Evolutionary conservation across 139 green algal genomes (phyloP).

Genomic region (Micractinium sp.): DNA sequence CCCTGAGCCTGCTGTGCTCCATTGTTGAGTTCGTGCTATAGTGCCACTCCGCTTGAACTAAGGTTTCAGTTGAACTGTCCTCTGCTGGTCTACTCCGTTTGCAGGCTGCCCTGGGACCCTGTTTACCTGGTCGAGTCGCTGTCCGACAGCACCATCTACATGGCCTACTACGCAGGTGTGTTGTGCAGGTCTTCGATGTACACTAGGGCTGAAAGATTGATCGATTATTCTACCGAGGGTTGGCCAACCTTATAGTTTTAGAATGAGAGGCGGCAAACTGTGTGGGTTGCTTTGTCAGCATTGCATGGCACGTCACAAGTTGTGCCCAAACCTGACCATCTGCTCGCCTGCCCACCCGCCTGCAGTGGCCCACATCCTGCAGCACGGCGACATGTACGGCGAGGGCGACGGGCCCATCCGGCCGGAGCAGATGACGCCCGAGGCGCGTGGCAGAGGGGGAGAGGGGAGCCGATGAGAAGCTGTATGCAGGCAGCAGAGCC

Average conservation of each 20-base stretch:
- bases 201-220: no score
- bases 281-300: not conserved
- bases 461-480: no score
- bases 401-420: slow-evolving; percentile 53
- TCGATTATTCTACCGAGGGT: no score
- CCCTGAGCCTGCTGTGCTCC: no score
- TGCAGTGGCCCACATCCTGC: slow-evolving; percentile 61
- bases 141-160: slow-evolving; percentile 99
- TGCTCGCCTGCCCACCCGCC: slow-evolving; percentile 63
- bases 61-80: no score
- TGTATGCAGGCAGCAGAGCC: no score
- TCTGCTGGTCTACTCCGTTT: not conserved
- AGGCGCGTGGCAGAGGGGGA: slow-evolving; percentile 39
- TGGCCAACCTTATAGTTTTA: no score
- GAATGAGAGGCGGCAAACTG: no score
- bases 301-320: not conserved
- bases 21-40: no score
- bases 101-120: slow-evolving; percentile 91
- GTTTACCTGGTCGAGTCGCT: slow-evolving; percentile 98
- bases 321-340: not conserved
- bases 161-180: slow-evolving; percentile 98
- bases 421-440: slow-evolving; percentile 85
- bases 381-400: slow-evolving; percentile 93
- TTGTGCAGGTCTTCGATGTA: not conserved
- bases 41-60: no score